Evolutionary conservation across 495 filamentous ascomycete species (phyloP), one percentile per base, ranked within the genome.

Genomic region (Talaromyces nanjingensis): DNA sequence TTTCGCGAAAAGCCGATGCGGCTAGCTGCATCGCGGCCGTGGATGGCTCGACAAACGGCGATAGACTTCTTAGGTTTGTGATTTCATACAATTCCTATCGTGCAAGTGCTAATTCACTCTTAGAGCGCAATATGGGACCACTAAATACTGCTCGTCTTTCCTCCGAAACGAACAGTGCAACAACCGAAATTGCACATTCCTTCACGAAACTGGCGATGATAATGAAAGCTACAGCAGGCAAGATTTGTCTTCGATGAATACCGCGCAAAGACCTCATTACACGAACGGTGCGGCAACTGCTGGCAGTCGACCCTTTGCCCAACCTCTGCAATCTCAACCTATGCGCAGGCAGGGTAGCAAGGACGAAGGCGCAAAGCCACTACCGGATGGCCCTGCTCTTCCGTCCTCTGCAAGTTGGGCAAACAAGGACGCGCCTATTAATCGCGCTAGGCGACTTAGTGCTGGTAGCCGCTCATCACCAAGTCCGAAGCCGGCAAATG

Each of bases 111-210:
- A 64, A 81, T 65, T 33, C 12, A 5, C 64, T 59, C 25, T 47
- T 59, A 88, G 93, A 70, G 96, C 96, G 5, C 96, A 98, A 74
- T 90, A 96, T 61, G 96, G 96, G 22, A 99, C 96, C 7, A 99
- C 96, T 2, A 99, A 99, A 73, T 99, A 99, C 72, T 99, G 94
- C 75, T 98, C 94, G 1, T 94, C 94, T 8, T 99, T 93, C 80
- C 82, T 99, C 25, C 87, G 96, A 22, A 90, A 92, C 61, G 94
- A 99, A 71, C 86, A 85, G 63, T 99, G 94, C 75, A 90, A 87
- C 37, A 99, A 99, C 68, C 84, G 91, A 60, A 91, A 91, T 63
- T 99, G 94, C 76, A 99, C 96, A 81, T 99, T 99, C 74, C 76
- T 99, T 47, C 94, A 99, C 71, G 94, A 99, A 72, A 89, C 93